A percentile compares a stretch with the other conserved stretches of the same genome.
Evolutionary conservation across 1,284 basidiomycete species (phyloP).

Genomic region (Singerocomus inundabilis): DNA sequence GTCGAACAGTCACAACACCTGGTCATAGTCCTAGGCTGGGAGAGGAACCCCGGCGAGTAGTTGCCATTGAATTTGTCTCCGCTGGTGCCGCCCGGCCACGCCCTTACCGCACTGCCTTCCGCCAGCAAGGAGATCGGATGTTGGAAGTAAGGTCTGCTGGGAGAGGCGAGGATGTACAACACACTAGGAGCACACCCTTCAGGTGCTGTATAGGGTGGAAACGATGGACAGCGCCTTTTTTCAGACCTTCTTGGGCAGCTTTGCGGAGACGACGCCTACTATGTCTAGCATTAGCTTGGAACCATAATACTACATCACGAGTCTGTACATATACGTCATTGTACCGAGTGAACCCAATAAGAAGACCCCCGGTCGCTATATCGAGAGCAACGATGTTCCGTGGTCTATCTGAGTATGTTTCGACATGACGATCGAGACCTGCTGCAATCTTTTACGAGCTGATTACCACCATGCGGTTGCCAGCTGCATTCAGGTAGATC

Average conservation of each 20-base stretch:
- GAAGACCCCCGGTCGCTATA: constrained; percentile 11
- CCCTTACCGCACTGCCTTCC: constrained; percentile 64
- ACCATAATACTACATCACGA: not conserved
- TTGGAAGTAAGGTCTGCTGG: constrained; percentile 72
- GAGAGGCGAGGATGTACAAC: constrained; percentile 68
- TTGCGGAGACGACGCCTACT: constrained; percentile 11
- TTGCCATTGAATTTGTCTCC: constrained; percentile 65
- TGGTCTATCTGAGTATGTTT: constrained; percentile 9
- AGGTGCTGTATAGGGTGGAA: constrained; percentile 11
- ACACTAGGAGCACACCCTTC: constrained; percentile 10
- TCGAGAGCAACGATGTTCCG: constrained; percentile 8
- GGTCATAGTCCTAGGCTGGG: constrained; percentile 69
- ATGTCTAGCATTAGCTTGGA: not conserved
- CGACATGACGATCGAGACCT: constrained; percentile 11
- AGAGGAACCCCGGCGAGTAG: constrained; percentile 67
- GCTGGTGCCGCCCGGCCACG: constrained; percentile 83
- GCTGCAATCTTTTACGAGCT: constrained; percentile 8
- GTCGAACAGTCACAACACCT: constrained; percentile 57
- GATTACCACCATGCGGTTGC: constrained; percentile 6
- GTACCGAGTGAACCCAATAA: constrained; percentile 2
- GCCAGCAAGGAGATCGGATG: constrained; percentile 73
- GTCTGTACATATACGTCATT: constrained; percentile 3
- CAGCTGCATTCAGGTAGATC: constrained; percentile 10
- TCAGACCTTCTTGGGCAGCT: constrained; percentile 7
- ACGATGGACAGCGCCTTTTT: constrained; percentile 41